These are phyloP conservation scores for Luvunga scandens DNA, from an alignment of 345 rosid species.

Conservation along the genomic window DNA sequence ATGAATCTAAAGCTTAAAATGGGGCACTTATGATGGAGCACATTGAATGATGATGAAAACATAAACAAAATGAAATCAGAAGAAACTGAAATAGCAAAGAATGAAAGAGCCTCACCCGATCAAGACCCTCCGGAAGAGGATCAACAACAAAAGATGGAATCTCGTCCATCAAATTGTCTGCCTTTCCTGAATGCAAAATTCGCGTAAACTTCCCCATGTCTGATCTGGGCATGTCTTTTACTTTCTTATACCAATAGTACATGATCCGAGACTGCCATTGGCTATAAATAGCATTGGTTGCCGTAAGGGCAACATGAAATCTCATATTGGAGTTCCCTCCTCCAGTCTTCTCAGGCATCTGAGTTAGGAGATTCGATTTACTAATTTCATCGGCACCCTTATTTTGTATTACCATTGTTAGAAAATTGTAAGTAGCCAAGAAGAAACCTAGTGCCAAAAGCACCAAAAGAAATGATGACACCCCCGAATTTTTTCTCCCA, in stretches of 20 bases:
- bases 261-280: conserved; percentile 83
- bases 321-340: conserved; percentile 20
- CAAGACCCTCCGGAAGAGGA: conserved; percentile 77
- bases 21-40: neutral
- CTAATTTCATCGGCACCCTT: conserved; percentile 24
- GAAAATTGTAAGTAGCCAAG: conserved; percentile 57
- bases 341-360: conserved; percentile 19
- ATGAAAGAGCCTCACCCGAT: conserved; percentile 49
- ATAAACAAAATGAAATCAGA: neutral
- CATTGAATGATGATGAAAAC: neutral
- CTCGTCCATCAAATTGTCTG: conserved; percentile 69
- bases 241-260: conserved; percentile 74
- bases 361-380: conserved; percentile 25
- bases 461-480: conserved; percentile 46
- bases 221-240: conserved; percentile 61
- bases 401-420: conserved; percentile 34
- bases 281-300: conserved; percentile 66
- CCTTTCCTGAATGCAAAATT: conserved; percentile 69
- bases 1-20: neutral
- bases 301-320: conserved; percentile 71
- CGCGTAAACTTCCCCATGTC: conserved; percentile 82
- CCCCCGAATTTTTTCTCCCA: conserved; percentile 43
- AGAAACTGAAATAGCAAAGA: neutral
- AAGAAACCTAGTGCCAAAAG: conserved; percentile 49
- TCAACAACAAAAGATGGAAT: conserved; percentile 70